phyloP scores from a whole-genome alignment of 768 basidiomycete genomes.

The Lactarius tabidus region DNA sequence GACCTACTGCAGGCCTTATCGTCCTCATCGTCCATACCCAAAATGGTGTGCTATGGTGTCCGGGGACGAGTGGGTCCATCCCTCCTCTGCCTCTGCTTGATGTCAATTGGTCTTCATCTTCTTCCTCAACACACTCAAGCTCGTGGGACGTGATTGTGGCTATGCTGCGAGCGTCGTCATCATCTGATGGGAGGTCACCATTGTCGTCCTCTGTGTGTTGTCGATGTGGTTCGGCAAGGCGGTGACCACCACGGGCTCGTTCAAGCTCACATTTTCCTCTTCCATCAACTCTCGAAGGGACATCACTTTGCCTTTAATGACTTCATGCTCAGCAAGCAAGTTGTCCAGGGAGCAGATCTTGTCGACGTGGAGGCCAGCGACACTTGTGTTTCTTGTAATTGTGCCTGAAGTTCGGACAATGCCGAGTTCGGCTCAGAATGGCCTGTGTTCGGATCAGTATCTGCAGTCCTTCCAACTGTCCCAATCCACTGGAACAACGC shows the following conservation, averaged over 20 bases:
- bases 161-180: constrained; percentile 68
- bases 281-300: constrained; percentile 70
- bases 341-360: constrained; percentile 80
- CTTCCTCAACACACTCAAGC: constrained; percentile 69
- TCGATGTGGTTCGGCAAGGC: constrained; percentile 19
- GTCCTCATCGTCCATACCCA: constrained; percentile 47
- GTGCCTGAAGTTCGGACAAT: constrained; percentile 67
- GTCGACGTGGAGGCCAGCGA: constrained; percentile 76
- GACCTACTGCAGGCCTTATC: constrained; percentile 37
- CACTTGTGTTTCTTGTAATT: constrained; percentile 80
- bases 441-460: constrained; percentile 26
- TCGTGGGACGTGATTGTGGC: constrained; percentile 66
- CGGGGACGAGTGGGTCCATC: constrained; percentile 65
- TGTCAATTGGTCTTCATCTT: constrained; percentile 57
- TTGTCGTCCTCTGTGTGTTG: constrained; percentile 26
- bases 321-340: constrained; percentile 80
- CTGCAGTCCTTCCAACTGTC: no score
- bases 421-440: constrained; percentile 32
- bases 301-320: constrained; percentile 72
- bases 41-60: constrained; percentile 74
- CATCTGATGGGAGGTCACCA: constrained; percentile 33
- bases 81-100: constrained; percentile 40
- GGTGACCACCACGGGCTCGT: constrained; percentile 29
- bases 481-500: no score
- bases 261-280: constrained; percentile 51